Conservation (phyloP, 2,329 filamentous ascomycete genomes). For the Hypomyces perniciosus region DNA sequence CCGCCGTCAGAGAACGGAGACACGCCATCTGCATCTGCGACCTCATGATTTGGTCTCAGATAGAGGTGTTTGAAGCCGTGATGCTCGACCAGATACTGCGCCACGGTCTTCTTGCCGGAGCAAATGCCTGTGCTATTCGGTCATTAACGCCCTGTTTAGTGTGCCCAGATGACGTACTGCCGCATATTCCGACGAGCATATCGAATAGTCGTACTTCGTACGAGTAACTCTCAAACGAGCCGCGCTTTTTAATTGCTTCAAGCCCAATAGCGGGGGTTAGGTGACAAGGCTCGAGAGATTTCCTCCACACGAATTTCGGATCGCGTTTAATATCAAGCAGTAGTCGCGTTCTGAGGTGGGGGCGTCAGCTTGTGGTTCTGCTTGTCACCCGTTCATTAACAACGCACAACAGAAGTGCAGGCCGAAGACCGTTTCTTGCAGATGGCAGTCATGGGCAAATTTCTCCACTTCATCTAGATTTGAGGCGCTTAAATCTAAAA, state of each 20-base stretch:
- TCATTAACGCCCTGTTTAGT: slow-evolving; percentile 4
- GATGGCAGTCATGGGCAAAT: no score
- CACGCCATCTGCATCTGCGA: neutral
- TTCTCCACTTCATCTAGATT: no score
- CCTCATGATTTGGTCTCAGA: slow-evolving; percentile 34
- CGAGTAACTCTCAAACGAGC: neutral
- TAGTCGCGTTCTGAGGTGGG: no score
- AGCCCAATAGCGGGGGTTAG: neutral
- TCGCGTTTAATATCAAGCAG: slow-evolving; percentile 2
- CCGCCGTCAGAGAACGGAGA: slow-evolving; percentile 5
- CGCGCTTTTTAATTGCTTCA: neutral
- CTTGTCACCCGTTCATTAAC: no score
- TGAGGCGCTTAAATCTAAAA: no score
- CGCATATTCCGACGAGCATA: slow-evolving; percentile 75
- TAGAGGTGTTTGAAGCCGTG: slow-evolving; percentile 74
- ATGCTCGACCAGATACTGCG: slow-evolving; percentile 76
- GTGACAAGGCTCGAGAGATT: neutral
- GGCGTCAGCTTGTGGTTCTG: no score
- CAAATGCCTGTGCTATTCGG: slow-evolving; percentile 63
- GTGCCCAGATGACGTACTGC: slow-evolving; percentile 43
- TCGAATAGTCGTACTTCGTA: slow-evolving; percentile 15
- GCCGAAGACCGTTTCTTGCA: no score
- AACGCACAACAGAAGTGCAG: no score
- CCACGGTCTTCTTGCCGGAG: slow-evolving; percentile 85
- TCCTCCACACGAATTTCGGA: slow-evolving; percentile 2